Percentiles rank a stretch among this genome's conserved stretches.
phyloP scores from a whole-genome alignment of 148 eudicot species.

The Arctostaphylos glauca region DNA sequence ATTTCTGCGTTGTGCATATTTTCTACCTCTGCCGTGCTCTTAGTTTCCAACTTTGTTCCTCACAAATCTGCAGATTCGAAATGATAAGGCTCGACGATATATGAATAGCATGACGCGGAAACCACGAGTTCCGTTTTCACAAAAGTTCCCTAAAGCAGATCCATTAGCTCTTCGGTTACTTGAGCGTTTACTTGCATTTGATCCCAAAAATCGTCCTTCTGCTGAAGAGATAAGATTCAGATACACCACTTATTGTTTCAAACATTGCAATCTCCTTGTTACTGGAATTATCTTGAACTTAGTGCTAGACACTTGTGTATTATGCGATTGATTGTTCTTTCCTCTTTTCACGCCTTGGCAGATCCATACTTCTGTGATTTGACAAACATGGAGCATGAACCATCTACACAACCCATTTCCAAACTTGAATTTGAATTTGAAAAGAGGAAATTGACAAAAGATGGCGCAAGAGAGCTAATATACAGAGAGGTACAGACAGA shows the following conservation, averaged over 20 bases:
- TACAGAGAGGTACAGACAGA: constrained; percentile 70
- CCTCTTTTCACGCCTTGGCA: constrained; percentile 53
- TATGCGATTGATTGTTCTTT: constrained; percentile 13
- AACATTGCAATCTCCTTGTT: not conserved
- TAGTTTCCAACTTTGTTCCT: constrained; percentile 19
- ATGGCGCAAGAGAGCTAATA: constrained; percentile 78
- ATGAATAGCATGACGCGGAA: constrained; percentile 76
- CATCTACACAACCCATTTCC: constrained; percentile 63
- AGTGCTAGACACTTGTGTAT: not conserved
- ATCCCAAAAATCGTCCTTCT: constrained; percentile 80
- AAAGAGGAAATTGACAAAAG: constrained; percentile 65
- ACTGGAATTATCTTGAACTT: not conserved
- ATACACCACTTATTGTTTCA: not conserved
- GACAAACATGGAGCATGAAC: constrained; percentile 74
- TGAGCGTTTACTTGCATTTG: constrained; percentile 93
- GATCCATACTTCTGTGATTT: constrained; percentile 80
- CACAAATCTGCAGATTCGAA: constrained; percentile 58
- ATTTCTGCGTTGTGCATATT: not conserved
- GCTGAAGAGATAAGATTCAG: constrained; percentile 70
- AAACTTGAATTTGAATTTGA: constrained; percentile 85
- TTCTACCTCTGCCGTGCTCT: constrained; percentile 6
- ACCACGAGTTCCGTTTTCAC: constrained; percentile 62
- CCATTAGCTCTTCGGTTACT: constrained; percentile 89
- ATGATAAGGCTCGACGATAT: constrained; percentile 88
- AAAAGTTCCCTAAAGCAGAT: constrained; percentile 76